Percentiles rank a stretch among this genome's conserved stretches.
Evolutionary conservation across 2,329 filamentous ascomycete genomes (phyloP).

Genomic region (Talaromyces sp.): DNA sequence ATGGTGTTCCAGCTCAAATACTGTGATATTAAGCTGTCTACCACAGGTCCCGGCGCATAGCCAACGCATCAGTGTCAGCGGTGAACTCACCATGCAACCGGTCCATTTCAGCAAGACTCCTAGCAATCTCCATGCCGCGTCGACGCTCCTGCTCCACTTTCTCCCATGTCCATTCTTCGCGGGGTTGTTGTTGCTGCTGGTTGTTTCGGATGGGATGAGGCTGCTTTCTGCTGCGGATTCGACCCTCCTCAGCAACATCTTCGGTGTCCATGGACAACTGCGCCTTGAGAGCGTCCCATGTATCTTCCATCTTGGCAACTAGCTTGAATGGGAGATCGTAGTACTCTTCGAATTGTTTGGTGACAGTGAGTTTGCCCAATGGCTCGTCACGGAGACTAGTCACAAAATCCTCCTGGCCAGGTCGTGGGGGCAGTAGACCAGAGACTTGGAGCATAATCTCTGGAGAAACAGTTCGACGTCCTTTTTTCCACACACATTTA

Average conservation of each 20-base stretch:
- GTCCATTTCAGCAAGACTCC: slow-evolving; percentile 31
- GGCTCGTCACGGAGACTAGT: slow-evolving; percentile 19
- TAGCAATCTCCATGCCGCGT: slow-evolving; percentile 37
- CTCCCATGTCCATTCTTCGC: slow-evolving; percentile 29
- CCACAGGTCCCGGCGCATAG: slow-evolving; percentile 24
- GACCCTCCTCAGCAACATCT: slow-evolving; percentile 17
- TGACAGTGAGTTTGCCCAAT: slow-evolving; percentile 19
- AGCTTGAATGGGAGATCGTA: slow-evolving; percentile 23
- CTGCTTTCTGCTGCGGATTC: slow-evolving; percentile 8
- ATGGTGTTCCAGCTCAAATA: background rate
- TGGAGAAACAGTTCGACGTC: slow-evolving; percentile 28
- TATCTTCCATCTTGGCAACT: slow-evolving; percentile 19
- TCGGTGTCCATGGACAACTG: slow-evolving; percentile 12
- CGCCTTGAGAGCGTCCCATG: slow-evolving; percentile 18
- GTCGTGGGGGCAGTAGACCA: slow-evolving; percentile 22
- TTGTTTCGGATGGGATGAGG: background rate
- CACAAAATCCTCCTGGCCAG: slow-evolving; percentile 21
- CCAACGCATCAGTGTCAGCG: slow-evolving; percentile 34
- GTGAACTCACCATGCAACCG: slow-evolving; percentile 35
- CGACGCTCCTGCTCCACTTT: slow-evolving; percentile 37
- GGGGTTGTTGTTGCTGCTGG: background rate
- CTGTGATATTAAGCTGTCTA: background rate
- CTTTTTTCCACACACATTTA: slow-evolving; percentile 25
- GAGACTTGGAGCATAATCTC: slow-evolving; percentile 35
- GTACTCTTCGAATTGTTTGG: slow-evolving; percentile 21